Conservation (phyloP, 345 rosid species). For the Citrus sp. region DNA sequence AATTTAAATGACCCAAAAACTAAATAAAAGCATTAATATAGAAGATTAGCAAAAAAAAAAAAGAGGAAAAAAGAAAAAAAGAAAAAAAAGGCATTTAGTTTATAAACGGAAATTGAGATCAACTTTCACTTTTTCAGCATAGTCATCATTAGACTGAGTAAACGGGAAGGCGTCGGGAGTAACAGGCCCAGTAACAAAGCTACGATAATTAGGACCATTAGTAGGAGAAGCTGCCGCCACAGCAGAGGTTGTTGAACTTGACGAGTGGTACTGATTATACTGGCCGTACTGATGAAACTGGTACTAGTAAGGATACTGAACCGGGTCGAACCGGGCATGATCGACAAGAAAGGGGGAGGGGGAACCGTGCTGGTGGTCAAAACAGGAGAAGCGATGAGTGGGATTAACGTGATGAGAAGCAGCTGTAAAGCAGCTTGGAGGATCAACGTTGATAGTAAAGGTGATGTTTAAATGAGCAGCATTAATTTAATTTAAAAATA, state of each 20-base stretch:
- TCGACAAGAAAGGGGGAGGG: background rate
- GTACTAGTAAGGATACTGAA: background rate
- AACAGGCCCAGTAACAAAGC: background rate
- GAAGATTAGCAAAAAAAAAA: no score
- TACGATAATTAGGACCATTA: background rate
- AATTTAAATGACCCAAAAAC: background rate
- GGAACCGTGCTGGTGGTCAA: background rate
- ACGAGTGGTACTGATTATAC: background rate
- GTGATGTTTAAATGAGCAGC: constrained; percentile 58
- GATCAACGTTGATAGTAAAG: constrained; percentile 7
- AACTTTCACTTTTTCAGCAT: constrained; percentile 22
- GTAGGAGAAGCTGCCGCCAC: background rate
- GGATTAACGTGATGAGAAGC: background rate
- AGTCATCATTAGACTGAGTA: constrained; percentile 10
- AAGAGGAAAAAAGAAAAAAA: no score
- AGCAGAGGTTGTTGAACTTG: background rate
- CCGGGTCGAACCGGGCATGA: background rate
- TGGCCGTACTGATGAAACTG: constrained; percentile 3
- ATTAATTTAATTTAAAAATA: no score
- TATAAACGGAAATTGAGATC: constrained; percentile 50
- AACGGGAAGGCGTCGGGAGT: constrained; percentile 1
- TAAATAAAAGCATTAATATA: background rate
- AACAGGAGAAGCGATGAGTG: background rate
- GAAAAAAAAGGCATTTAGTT: background rate
- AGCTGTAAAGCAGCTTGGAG: background rate